A percentile compares a stretch with the other conserved stretches of the same genome.
phyloP scores from a whole-genome alignment of 2,329 filamentous ascomycete species.

The Camptophora hylomeconis region DNA sequence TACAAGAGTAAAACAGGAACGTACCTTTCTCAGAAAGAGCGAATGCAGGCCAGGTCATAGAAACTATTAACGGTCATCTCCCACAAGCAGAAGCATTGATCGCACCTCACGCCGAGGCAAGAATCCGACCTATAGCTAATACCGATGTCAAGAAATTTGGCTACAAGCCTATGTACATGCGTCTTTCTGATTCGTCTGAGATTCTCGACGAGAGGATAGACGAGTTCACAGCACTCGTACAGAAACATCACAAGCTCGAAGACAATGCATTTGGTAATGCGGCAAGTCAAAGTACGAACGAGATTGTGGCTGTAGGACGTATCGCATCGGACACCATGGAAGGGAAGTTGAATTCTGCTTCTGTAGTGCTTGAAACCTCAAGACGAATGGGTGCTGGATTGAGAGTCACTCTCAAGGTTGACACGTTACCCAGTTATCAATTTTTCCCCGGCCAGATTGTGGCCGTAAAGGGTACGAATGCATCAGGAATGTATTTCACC shows the following conservation, averaged over 20 bases:
- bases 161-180: constrained; percentile 92
- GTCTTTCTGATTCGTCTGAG: constrained; percentile 80
- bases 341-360: constrained; percentile 73
- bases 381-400: constrained; percentile 69
- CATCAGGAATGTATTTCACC: constrained; percentile 69
- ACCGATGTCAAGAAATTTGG: constrained; percentile 82
- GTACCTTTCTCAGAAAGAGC: constrained; percentile 61
- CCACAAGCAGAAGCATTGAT: constrained; percentile 54
- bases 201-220: constrained; percentile 93
- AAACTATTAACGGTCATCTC: constrained; percentile 70
- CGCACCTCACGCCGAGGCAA: constrained; percentile 58
- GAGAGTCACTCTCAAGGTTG: constrained; percentile 66
- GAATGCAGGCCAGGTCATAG: constrained; percentile 69
- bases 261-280: constrained; percentile 78
- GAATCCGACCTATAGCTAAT: constrained; percentile 72
- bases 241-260: constrained; percentile 62
- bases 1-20: constrained; percentile 25
- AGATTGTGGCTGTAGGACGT: constrained; percentile 79
- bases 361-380: constrained; percentile 78
- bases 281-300: constrained; percentile 67
- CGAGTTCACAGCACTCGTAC: constrained; percentile 63
- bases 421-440: constrained; percentile 55
- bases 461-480: constrained; percentile 73
- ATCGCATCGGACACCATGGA: constrained; percentile 82
- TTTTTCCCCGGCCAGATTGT: constrained; percentile 95